Base-by-base conservation (phyloP, 139 green algal species). In the Micractinium conductrix region DNA sequence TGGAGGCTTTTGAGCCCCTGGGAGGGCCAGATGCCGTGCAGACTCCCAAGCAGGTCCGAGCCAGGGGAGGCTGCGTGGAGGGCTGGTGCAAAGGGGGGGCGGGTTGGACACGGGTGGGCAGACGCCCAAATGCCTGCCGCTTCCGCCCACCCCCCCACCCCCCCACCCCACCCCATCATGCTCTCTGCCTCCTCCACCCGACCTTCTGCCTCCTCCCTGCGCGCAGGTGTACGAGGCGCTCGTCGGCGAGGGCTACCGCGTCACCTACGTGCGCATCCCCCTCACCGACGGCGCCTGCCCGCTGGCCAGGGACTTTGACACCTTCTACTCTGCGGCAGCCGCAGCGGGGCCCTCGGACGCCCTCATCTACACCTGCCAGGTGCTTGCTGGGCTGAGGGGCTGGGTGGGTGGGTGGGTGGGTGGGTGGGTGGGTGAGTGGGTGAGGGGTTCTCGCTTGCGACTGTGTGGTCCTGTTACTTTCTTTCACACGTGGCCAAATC, bases 291-390 rank as follows among this genome's bases (percentile, higher is more conserved):
- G 97, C 80, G 89, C 94, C 85, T 97, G 92, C 4, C 94, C 95
- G 30, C 87, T 93, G 42, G 86, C 95, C 4, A 67, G 73, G 0
- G 95, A 98, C 90, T 80, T 98, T 65, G 88, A 94, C 76, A 30
- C 63, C 24, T 90, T 94, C 53, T 90, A 90, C 60, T 63, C 60
- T 7, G 75, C 83, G 35, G 83, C 93, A 6, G 87, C 75, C 22
- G 60, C 73, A 10, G 86, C 90, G 1, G 84, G 69, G 0, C 85
- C 84, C 24, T 65, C 78, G 28, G 82, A 92, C 69, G 85, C 92
- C 7, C 68, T 96, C 37, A 90, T 99, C 63, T 98, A 98, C 92
- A 98, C 96, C 88, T 99, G 96, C 89, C 93, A 95, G 84, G 55
- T 89, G 37, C 58, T 10, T 74, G 67, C 9, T 55, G 69, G 37